These are phyloP conservation scores for Shiraia sp. DNA, from an alignment of 2,329 filamentous ascomycete species.

Conservation along the genomic window DNA sequence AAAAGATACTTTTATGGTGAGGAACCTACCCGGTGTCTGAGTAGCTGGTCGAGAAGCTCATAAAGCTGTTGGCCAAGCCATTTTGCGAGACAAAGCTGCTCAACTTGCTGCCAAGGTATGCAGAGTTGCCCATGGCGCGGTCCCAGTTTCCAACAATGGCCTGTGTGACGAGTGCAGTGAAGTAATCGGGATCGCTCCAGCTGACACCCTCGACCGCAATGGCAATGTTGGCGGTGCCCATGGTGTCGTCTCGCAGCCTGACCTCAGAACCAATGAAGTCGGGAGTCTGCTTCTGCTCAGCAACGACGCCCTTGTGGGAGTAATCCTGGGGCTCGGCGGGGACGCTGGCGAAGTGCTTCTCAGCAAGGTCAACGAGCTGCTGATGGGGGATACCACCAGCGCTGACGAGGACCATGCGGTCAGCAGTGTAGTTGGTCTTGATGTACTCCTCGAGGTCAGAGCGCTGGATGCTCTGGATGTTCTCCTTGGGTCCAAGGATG, in stretches of 20 bases:
- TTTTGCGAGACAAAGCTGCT: conserved; percentile 93
- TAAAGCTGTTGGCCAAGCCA: conserved; percentile 98
- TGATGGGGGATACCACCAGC: conserved; percentile 92
- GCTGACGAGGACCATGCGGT: conserved; percentile 98
- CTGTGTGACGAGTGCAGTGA: conserved; percentile 95
- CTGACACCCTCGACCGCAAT: conserved; percentile 98
- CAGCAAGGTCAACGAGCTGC: conserved; percentile 91
- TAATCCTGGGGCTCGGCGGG: conserved; percentile 75
- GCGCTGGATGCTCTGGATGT: conserved; percentile 94
- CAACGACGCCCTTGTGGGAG: conserved; percentile 70
- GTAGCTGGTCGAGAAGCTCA: conserved; percentile 99
- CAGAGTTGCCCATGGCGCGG: conserved; percentile 95
- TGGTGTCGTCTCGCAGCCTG: conserved; percentile 91
- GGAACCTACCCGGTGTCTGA: conserved; percentile 92
- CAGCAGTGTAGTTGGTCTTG: conserved; percentile 99
- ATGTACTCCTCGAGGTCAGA: conserved; percentile 94
- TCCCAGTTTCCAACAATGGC: conserved; percentile 99
- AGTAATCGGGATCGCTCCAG: conserved; percentile 99
- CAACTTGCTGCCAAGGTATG: conserved; percentile 97
- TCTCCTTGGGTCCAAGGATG: conserved; percentile 95
- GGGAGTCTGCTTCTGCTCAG: conserved; percentile 80
- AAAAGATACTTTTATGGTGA: background rate
- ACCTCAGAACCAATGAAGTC: conserved; percentile 97
- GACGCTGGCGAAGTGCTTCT: conserved; percentile 88
- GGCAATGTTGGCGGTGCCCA: conserved; percentile 95